Evolutionary conservation across 495 filamentous ascomycete genomes (phyloP).

Genomic region (Ramalina intermedia): DNA sequence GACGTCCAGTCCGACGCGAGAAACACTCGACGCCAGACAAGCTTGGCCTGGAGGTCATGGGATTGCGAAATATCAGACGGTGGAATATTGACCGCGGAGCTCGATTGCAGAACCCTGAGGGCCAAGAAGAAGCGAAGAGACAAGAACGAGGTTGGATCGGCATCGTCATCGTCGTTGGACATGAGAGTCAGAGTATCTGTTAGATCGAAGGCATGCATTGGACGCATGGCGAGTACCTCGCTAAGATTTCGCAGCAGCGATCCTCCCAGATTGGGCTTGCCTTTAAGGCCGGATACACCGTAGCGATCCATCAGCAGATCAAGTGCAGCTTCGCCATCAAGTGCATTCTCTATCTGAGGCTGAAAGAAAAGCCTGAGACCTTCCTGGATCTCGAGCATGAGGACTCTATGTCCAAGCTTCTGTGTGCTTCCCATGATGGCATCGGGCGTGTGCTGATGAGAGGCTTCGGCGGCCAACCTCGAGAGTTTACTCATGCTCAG

Average conservation of each 20-base stretch:
- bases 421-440: conserved; percentile 22
- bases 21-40: conserved; percentile 75
- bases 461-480: conserved; percentile 44
- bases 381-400: conserved; percentile 60
- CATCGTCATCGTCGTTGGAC: conserved; percentile 19
- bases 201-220: conserved; percentile 49
- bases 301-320: conserved; percentile 60
- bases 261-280: conserved; percentile 46
- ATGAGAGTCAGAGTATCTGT: conserved; percentile 76
- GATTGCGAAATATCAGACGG: neutral
- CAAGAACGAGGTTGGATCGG: conserved; percentile 25
- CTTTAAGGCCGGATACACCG: conserved; percentile 36
- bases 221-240: conserved; percentile 51
- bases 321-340: conserved; percentile 64
- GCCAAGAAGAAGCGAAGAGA: conserved; percentile 55
- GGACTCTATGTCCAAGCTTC: conserved; percentile 44
- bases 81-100: conserved; percentile 30
- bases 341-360: conserved; percentile 44
- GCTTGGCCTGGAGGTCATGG: conserved; percentile 40
- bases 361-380: conserved; percentile 45
- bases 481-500: conserved; percentile 77
- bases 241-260: conserved; percentile 50
- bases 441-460: conserved; percentile 16
- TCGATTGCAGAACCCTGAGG: conserved; percentile 47
- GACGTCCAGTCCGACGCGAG: conserved; percentile 63